These are phyloP conservation scores for Schwanniomyces pseudopolymorphus DNA, from an alignment of 805 yeast species.

Conservation along the genomic window DNA sequence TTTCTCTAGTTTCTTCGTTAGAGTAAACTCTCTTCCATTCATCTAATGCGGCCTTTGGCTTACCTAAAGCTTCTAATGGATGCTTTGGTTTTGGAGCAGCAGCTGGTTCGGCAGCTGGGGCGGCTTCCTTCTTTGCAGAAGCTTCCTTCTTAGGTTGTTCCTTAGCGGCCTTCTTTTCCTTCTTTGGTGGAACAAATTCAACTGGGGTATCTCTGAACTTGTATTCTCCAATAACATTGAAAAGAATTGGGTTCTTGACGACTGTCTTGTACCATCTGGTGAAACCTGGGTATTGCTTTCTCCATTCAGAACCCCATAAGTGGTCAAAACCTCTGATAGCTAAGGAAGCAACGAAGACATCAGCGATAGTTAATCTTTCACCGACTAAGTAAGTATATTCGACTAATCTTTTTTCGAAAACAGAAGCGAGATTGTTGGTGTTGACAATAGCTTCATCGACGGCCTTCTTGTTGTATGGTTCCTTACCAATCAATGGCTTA, in stretches of 20 bases:
- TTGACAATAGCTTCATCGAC: slow-evolving; percentile 47
- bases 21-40: slow-evolving; percentile 97
- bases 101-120: slow-evolving; percentile 39
- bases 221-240: slow-evolving; percentile 49
- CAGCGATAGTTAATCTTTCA: slow-evolving; percentile 58
- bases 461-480: slow-evolving; percentile 75
- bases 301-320: slow-evolving; percentile 67
- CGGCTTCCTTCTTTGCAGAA: slow-evolving; percentile 29
- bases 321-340: slow-evolving; percentile 54
- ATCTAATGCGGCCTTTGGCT: slow-evolving; percentile 67
- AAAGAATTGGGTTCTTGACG: slow-evolving; percentile 44
- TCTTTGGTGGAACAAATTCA: slow-evolving; percentile 68
- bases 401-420: slow-evolving; percentile 58
- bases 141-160: slow-evolving; percentile 27
- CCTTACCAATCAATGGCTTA: slow-evolving; percentile 59
- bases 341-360: slow-evolving; percentile 52
- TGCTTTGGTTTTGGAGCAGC: slow-evolving; percentile 81
- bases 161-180: slow-evolving; percentile 54
- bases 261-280: slow-evolving; percentile 73
- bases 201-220: slow-evolving; percentile 64
- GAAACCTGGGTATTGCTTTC: slow-evolving; percentile 58
- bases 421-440: slow-evolving; percentile 37
- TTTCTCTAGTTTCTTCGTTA: slow-evolving; percentile 93
- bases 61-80: slow-evolving; percentile 85
- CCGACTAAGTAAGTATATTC: slow-evolving; percentile 69